Evolutionary conservation across 805 yeast genomes (phyloP).

Genomic region (Candida ficus): DNA sequence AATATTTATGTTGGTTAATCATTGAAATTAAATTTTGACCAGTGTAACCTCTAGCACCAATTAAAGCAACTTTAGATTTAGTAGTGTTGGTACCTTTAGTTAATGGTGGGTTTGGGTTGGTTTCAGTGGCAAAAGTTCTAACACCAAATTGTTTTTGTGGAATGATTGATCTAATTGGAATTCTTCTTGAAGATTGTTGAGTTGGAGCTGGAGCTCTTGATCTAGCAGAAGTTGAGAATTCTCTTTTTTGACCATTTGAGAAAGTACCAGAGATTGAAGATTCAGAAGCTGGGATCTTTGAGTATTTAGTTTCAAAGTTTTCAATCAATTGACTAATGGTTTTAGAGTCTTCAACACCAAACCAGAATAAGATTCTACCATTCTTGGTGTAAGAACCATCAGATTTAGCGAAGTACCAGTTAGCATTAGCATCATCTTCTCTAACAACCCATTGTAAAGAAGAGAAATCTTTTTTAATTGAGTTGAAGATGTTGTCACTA

Average conservation of each 20-base stretch:
- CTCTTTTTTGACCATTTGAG: slow-evolving; percentile 37
- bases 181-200: slow-evolving; percentile 18
- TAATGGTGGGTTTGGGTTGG: slow-evolving; percentile 70
- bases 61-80: slow-evolving; percentile 77
- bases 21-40: slow-evolving; percentile 89
- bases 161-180: slow-evolving; percentile 20
- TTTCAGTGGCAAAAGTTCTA: slow-evolving; percentile 31
- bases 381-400: slow-evolving; percentile 91
- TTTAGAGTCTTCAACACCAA: slow-evolving; percentile 66
- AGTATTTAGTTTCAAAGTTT: slow-evolving; percentile 37
- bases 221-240: slow-evolving; percentile 36
- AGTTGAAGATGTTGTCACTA: slow-evolving; percentile 86
- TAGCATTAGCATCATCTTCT: slow-evolving; percentile 84
- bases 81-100: slow-evolving; percentile 56
- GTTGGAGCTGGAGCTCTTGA: not conserved
- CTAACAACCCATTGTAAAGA: slow-evolving; percentile 82
- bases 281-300: slow-evolving; percentile 32
- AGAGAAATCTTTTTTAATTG: slow-evolving; percentile 68
- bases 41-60: slow-evolving; percentile 98
- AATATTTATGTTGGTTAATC: slow-evolving; percentile 80
- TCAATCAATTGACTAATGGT: slow-evolving; percentile 60
- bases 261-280: slow-evolving; percentile 38
- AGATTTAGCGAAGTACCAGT: slow-evolving; percentile 89
- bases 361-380: slow-evolving; percentile 93
- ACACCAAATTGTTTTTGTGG: slow-evolving; percentile 21